phyloP scores from a whole-genome alignment of 1,284 basidiomycete genomes.

The Meira miltonrushii region DNA sequence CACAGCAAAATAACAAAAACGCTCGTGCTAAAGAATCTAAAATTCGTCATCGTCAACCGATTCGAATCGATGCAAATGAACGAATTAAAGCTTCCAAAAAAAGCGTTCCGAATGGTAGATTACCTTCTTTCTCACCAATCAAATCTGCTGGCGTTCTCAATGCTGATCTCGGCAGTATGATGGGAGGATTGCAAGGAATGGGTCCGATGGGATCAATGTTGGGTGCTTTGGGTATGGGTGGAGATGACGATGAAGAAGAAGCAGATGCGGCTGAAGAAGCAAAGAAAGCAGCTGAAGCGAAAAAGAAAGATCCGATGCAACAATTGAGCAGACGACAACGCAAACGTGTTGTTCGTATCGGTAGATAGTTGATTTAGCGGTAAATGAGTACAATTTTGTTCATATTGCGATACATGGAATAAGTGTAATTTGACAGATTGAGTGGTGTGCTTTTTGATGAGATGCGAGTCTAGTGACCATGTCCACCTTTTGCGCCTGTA shows the following conservation, averaged over 20 bases:
- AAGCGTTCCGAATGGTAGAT: conserved; percentile 26
- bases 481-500: conserved; percentile 4
- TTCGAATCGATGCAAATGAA: not conserved
- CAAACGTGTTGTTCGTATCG: conserved; percentile 15
- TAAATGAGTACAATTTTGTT: not conserved
- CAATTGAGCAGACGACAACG: conserved; percentile 10
- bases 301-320: conserved; percentile 15
- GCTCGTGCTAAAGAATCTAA: conserved; percentile 1
- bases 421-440: too few relatives aligned
- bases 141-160: conserved; percentile 42
- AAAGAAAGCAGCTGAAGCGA: conserved; percentile 6
- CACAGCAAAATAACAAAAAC: not conserved
- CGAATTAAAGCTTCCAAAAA: conserved; percentile 2
- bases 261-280: conserved; percentile 16
- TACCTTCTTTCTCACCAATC: conserved; percentile 46
- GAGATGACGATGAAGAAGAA: conserved; percentile 39
- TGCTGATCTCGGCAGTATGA: conserved; percentile 39
- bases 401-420: not conserved
- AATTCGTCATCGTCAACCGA: not conserved
- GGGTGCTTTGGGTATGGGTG: conserved; percentile 42
- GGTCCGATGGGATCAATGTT: conserved; percentile 47
- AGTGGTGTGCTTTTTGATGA: not conserved
- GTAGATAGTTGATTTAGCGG: not conserved
- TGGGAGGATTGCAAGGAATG: conserved; percentile 38
- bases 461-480: not conserved